Evolutionary conservation across 2,329 filamentous ascomycete species (phyloP).

Genomic region (Triangularia verruculosa): DNA sequence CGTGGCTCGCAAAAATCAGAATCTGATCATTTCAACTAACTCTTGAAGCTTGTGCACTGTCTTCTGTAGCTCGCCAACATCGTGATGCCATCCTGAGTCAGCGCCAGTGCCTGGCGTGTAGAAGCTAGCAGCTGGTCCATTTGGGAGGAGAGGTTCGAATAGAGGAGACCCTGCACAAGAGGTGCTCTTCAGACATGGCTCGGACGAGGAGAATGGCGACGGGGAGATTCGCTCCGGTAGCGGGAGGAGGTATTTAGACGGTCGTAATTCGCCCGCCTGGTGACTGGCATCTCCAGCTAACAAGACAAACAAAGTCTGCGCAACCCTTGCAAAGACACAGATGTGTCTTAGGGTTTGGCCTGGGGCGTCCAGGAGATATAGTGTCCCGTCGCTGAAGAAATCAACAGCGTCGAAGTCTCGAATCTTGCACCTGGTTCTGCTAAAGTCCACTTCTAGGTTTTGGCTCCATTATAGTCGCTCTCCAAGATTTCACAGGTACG

Average conservation of each 20-base stretch:
- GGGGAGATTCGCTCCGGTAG: conserved; percentile 38
- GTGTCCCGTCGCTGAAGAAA: conserved; percentile 31
- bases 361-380: conserved; percentile 30
- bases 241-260: conserved; percentile 33
- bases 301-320: conserved; percentile 37
- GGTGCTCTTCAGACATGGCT: conserved; percentile 19
- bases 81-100: conserved; percentile 23
- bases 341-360: conserved; percentile 31
- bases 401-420: conserved; percentile 27
- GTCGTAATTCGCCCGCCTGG: conserved; percentile 38
- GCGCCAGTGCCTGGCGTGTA: conserved; percentile 27
- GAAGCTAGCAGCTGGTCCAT: conserved; percentile 29
- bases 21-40: conserved; percentile 42
- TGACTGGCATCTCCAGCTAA: conserved; percentile 44
- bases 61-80: conserved; percentile 34
- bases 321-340: conserved; percentile 39
- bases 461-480: conserved; percentile 30
- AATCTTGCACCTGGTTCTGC: conserved; percentile 10
- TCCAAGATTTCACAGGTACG: conserved; percentile 31
- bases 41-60: conserved; percentile 46
- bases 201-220: conserved; percentile 35
- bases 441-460: conserved; percentile 27
- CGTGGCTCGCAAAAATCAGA: conserved; percentile 47
- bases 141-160: conserved; percentile 38
- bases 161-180: conserved; percentile 39